Evolutionary conservation across 1,284 basidiomycete genomes (phyloP), one percentile per base, ranked within the genome.

Genomic region (Tilletia indica): DNA sequence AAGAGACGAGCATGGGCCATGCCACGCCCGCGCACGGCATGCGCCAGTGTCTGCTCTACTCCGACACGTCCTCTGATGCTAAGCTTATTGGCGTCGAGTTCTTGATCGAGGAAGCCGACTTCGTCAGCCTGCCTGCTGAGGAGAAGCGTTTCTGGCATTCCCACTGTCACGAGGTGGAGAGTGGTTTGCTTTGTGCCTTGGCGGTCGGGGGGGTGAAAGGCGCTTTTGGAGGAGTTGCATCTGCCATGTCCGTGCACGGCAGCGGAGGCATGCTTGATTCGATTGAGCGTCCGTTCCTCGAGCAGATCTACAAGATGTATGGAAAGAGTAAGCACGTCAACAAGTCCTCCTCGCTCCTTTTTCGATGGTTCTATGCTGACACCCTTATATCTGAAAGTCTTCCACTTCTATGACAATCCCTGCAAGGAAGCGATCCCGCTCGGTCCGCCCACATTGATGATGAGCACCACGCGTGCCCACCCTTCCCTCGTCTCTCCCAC

Each of bases 131-230:
- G 0, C 83, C 86, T 0, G 73, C 81, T 16, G 86, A 87, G 21
- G 88, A 89, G 83, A 87, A 87, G 77, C 85, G 81, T 72, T 87
- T 86, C 72, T 88, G 88, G 87, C 88, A 88, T 73, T 87, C 87
- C 12, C 87, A 87, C 75, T 83, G 86, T 63, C 85, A 86, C 70
- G 87, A 87, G 70, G 85, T 88, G 58, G 87, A 89, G 76, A 87
- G 86, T 58, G 88, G 88, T 5, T 76, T 87, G 67, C 81, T 89
- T 19, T 86, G 87, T 72, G 75, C 78, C 16, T 75, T 81, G 47
- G 76, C 75, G 5, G 48, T 75, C 9, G 51, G 74, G 8, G 70
- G 51, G 0, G 69, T 68, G 0, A 58, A 48, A 4, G 66, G 71
- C 1, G 73, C 70, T 21, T 73, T 71, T 3, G 66, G 68, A 2